Conservation (phyloP, 2,329 filamentous ascomycete species). For the Aspergillus niger region DNA sequence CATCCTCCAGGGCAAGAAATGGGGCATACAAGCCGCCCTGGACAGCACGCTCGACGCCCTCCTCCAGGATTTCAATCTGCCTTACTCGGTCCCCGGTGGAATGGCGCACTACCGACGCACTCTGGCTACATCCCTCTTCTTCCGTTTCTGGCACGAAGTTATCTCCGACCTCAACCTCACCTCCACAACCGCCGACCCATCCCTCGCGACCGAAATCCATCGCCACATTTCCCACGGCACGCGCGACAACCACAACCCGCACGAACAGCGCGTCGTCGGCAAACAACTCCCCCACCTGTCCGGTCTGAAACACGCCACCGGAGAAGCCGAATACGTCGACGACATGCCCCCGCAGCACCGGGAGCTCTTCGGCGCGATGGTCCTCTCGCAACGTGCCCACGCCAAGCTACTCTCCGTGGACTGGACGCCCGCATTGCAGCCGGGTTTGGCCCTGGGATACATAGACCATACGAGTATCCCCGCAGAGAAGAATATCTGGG, state of each 20-base stretch:
- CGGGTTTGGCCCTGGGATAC: constrained; percentile 75
- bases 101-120: constrained; percentile 89
- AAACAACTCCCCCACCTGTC: constrained; percentile 79
- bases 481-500: constrained; percentile 76
- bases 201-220: constrained; percentile 72
- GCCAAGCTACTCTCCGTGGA: constrained; percentile 78
- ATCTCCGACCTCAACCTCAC: constrained; percentile 59
- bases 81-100: constrained; percentile 80
- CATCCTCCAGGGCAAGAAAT: constrained; percentile 69
- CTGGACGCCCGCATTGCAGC: constrained; percentile 67
- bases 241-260: constrained; percentile 69
- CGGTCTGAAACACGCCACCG: constrained; percentile 81
- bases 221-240: constrained; percentile 73
- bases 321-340: constrained; percentile 86
- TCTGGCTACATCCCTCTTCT: constrained; percentile 82
- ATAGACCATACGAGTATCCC: constrained; percentile 77
- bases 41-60: constrained; percentile 79
- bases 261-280: constrained; percentile 71
- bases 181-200: constrained; percentile 61
- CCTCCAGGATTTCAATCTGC: constrained; percentile 76
- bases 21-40: constrained; percentile 72
- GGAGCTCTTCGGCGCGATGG: constrained; percentile 77
- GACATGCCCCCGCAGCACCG: constrained; percentile 79
- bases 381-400: constrained; percentile 77
- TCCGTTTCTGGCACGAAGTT: constrained; percentile 87